Evolutionary conservation across 805 yeast genomes (phyloP).

Genomic region (Spathaspora arborariae): DNA sequence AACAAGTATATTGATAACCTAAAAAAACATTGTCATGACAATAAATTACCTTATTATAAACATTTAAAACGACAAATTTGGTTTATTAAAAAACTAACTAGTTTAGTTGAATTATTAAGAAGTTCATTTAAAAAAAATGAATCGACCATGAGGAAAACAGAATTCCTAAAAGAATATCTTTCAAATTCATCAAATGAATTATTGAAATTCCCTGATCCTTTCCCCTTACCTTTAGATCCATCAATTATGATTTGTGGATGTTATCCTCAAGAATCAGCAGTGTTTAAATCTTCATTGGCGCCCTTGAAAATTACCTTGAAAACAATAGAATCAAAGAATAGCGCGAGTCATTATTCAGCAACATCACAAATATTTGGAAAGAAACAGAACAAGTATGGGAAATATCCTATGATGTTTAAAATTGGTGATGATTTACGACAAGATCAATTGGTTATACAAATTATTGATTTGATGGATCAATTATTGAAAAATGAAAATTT

Average conservation of each 20-base stretch:
- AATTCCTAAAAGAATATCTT: constrained; percentile 56
- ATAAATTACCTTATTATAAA: constrained; percentile 31
- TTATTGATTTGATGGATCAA: constrained; percentile 86
- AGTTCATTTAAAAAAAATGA: constrained; percentile 54
- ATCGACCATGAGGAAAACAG: constrained; percentile 71
- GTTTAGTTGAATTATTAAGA: constrained; percentile 62
- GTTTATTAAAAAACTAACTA: constrained; percentile 62
- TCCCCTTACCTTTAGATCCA: constrained; percentile 83
- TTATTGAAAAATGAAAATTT: constrained; percentile 84
- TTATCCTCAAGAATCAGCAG: constrained; percentile 73
- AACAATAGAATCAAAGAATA: constrained; percentile 35
- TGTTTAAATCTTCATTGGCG: constrained; percentile 85
- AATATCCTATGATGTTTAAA: constrained; percentile 85
- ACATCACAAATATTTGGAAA: constrained; percentile 32
- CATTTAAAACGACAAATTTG: constrained; percentile 59
- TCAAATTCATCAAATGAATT: constrained; percentile 42
- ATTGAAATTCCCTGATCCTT: constrained; percentile 43
- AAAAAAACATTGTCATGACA: constrained; percentile 22
- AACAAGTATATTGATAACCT: constrained; percentile 40
- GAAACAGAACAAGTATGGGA: constrained; percentile 28
- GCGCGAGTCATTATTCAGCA: constrained; percentile 9
- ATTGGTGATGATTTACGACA: constrained; percentile 95
- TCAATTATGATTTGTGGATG: constrained; percentile 68
- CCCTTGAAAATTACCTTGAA: constrained; percentile 82
- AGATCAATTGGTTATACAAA: constrained; percentile 95